Conservation (phyloP, 345 rosid genomes). For the Ceriops zippeliana region DNA sequence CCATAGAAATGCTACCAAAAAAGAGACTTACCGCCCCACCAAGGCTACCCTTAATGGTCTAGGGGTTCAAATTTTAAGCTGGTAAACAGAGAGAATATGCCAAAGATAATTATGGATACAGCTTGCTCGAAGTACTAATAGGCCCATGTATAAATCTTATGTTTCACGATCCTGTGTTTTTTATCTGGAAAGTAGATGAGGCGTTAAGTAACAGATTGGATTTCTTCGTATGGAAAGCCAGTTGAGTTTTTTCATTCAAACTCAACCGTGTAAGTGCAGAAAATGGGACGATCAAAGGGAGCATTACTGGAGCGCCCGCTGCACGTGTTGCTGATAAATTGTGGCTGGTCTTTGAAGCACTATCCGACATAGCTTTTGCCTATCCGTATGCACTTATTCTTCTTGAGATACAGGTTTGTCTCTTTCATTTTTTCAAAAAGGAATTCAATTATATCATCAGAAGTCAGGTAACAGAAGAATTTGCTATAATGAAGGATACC, state of each 20-base stretch:
- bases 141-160: no score
- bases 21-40: no score
- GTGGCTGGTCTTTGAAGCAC: conserved; percentile 50
- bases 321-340: conserved; percentile 31
- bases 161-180: no score
- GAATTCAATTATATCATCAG: not conserved
- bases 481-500: conserved; percentile 31
- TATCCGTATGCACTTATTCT: conserved; percentile 57
- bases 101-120: no score
- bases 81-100: no score
- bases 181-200: no score
- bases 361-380: conserved; percentile 60
- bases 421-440: not conserved
- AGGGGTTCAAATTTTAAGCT: no score
- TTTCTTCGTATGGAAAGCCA: no score
- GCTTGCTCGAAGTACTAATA: no score
- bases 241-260: not conserved
- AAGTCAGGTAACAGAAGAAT: not conserved
- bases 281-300: conserved; percentile 44
- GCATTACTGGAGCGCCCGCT: conserved; percentile 46
- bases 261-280: conserved; percentile 10
- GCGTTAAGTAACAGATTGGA: no score
- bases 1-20: no score
- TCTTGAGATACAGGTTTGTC: conserved; percentile 58
- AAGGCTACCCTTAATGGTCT: no score